These are phyloP conservation scores for Termitomyces titanicus DNA, from an alignment of 768 basidiomycete genomes.

Conservation along the genomic window DNA sequence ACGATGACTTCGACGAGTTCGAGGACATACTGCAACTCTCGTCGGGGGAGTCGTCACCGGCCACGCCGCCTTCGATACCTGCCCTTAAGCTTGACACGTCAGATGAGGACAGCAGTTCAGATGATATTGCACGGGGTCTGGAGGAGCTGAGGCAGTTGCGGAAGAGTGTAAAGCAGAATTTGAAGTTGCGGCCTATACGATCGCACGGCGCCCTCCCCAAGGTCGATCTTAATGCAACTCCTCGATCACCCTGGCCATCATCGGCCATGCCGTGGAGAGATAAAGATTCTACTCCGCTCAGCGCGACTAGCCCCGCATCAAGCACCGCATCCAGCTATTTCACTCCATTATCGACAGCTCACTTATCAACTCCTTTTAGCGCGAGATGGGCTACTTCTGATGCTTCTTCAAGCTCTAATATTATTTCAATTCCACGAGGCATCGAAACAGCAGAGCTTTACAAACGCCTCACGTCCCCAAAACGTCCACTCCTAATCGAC, in stretches of 20 bases:
- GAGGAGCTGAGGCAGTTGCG: slow-evolving; percentile 66
- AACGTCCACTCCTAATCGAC: slow-evolving; percentile 74
- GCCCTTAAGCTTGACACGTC: slow-evolving; percentile 28
- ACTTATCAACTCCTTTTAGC: slow-evolving; percentile 21
- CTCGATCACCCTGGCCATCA: slow-evolving; percentile 21
- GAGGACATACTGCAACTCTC: slow-evolving; percentile 38
- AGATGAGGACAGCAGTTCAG: slow-evolving; percentile 37
- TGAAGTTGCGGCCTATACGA: slow-evolving; percentile 74
- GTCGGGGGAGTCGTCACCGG: slow-evolving; percentile 31
- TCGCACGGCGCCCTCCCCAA: slow-evolving; percentile 53
- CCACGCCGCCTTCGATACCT: slow-evolving; percentile 29
- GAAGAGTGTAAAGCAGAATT: slow-evolving; percentile 69
- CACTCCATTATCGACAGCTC: slow-evolving; percentile 42
- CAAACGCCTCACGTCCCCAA: slow-evolving; percentile 42
- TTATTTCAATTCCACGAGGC: slow-evolving; percentile 27
- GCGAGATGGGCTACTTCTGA: slow-evolving; percentile 24
- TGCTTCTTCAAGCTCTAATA: slow-evolving; percentile 19
- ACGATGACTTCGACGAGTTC: slow-evolving; percentile 33
- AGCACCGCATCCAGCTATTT: slow-evolving; percentile 45
- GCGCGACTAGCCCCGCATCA: slow-evolving; percentile 44
- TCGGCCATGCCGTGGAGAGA: slow-evolving; percentile 19
- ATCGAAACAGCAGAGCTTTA: slow-evolving; percentile 46
- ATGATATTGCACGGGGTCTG: slow-evolving; percentile 67
- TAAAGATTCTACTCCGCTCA: slow-evolving; percentile 26
- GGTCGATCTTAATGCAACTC: slow-evolving; percentile 28